Base-by-base conservation (phyloP, 768 basidiomycete genomes). In the Phallus indusiatus region DNA sequence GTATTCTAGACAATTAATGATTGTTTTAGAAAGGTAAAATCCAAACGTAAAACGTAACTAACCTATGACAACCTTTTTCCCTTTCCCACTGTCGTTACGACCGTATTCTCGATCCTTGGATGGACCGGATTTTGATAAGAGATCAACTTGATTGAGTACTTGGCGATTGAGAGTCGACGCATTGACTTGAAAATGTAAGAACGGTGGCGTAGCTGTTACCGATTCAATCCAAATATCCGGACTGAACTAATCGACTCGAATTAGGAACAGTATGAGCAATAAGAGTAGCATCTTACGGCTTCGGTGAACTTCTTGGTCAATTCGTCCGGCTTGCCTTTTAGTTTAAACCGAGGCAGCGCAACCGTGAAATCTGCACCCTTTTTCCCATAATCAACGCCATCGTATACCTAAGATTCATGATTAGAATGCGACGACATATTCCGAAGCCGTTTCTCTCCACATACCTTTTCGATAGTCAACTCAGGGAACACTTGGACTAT, bases 311-410 rank as follows among this genome's bases (percentile, higher is more conserved):
- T 81, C 54, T 80, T 74, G 0, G 88, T 92, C 17, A 88, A 76
- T 34, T 86, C 85, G 47, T 93, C 88, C 0, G 88, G 78, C 68
- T 93, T 93, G 18, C 84, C 92, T 8, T 85, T 84, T 22, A 95
- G 74, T 57, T 90, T 79, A 74, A 94, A 97, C 62, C 94, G 81
- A n/a, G 94, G 90, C 53, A 97, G 71, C 0, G 95, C 93, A 18
- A 97, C 81, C 0, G 88, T 88, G 65, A 96, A 93, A 73, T 98
- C 95, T 48, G 80, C 85, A n/a, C 89, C 91, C 72, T 94, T 94
- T 73, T 94, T 92, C 36, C 90, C 91, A 63, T 86, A 89, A 69
- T 94, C 88, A 0, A 96, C 86, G 20, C 90, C 94, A 21, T 79
- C 69, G 71, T 90, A 96, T 0, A 85, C 91, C 66, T 90, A 83